Percentiles rank a stretch among this genome's conserved stretches.
These are phyloP conservation scores for Geotrichum reessii DNA, from an alignment of 1,139 yeast species.

Conservation along the genomic window DNA sequence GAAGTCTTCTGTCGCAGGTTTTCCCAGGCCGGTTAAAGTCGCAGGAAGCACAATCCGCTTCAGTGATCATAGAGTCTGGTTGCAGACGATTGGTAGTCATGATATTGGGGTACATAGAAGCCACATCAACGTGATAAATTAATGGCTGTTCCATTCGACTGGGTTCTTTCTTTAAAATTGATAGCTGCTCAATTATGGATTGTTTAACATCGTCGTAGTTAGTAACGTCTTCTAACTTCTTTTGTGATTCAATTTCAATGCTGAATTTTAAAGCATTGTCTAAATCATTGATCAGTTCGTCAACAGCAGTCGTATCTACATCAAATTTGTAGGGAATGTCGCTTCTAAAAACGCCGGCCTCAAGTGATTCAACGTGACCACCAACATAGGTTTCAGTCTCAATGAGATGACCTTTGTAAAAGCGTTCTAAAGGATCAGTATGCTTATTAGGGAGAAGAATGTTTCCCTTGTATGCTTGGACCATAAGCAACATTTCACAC, in stretches of 20 bases:
- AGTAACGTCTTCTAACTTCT: slow-evolving; percentile 64
- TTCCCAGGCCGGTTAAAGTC: slow-evolving; percentile 96
- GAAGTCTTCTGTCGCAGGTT: slow-evolving; percentile 80
- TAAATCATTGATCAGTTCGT: slow-evolving; percentile 67
- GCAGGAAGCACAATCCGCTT: slow-evolving; percentile 95
- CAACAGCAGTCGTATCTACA: slow-evolving; percentile 76
- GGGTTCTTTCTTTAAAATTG: slow-evolving; percentile 57
- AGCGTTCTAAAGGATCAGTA: slow-evolving; percentile 84
- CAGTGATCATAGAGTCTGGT: slow-evolving; percentile 95
- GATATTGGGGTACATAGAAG: slow-evolving; percentile 98
- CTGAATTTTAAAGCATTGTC: slow-evolving; percentile 76
- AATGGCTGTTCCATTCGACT: slow-evolving; percentile 70
- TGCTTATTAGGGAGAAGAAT: slow-evolving; percentile 91
- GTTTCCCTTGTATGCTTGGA: slow-evolving; percentile 77
- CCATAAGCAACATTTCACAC: slow-evolving; percentile 97
- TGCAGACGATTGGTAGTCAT: slow-evolving; percentile 97
- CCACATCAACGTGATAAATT: slow-evolving; percentile 96
- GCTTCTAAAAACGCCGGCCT: slow-evolving; percentile 95
- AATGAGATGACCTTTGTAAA: slow-evolving; percentile 86
- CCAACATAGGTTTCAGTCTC: slow-evolving; percentile 98
- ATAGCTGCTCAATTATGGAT: slow-evolving; percentile 50
- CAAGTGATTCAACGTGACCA: slow-evolving; percentile 95
- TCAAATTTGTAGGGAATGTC: slow-evolving; percentile 73
- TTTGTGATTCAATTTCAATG: slow-evolving; percentile 74
- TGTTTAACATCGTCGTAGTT: slow-evolving; percentile 72